Conservation (phyloP, 352 stramenopile species). For the Pythium sp. region DNA sequence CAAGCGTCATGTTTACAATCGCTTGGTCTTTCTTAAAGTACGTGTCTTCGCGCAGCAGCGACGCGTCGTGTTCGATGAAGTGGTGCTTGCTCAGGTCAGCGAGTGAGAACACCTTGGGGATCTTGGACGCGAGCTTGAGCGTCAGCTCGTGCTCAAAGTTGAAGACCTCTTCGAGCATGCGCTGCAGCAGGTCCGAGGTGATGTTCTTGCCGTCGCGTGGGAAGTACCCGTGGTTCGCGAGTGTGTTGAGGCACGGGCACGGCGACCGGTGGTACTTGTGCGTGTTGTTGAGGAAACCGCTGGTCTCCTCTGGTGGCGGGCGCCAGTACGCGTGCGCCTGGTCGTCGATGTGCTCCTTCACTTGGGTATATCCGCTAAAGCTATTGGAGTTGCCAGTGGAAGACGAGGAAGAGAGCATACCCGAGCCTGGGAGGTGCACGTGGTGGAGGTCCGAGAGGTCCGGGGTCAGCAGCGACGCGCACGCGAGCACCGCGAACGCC, state of each 20-base stretch:
- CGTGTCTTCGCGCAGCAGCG: conserved; percentile 53
- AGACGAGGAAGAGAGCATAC: neutral
- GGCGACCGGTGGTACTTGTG: conserved; percentile 44
- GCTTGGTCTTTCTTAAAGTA: conserved; percentile 39
- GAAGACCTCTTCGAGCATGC: conserved; percentile 42
- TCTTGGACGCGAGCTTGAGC: conserved; percentile 23
- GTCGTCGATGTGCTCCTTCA: conserved; percentile 7
- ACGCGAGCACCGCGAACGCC: conserved; percentile 1
- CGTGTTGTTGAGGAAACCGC: conserved; percentile 38
- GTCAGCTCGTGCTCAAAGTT: conserved; percentile 39
- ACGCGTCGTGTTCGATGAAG: conserved; percentile 69
- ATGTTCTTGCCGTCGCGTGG: conserved; percentile 40
- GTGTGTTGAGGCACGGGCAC: conserved; percentile 58
- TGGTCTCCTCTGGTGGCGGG: conserved; percentile 30
- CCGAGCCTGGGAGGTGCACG: neutral
- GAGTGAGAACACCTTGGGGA: conserved; percentile 35
- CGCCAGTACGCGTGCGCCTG: conserved; percentile 35
- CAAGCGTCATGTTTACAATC: conserved; percentile 40
- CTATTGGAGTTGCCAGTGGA: neutral
- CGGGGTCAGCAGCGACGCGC: neutral
- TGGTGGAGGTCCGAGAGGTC: conserved; percentile 2
- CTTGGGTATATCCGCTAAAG: neutral
- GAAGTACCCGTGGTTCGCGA: conserved; percentile 39
- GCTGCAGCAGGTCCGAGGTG: conserved; percentile 32
- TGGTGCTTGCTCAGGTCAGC: conserved; percentile 48